Conservation (phyloP, 768 basidiomycete genomes). For the Lactifluus piperatus region DNA sequence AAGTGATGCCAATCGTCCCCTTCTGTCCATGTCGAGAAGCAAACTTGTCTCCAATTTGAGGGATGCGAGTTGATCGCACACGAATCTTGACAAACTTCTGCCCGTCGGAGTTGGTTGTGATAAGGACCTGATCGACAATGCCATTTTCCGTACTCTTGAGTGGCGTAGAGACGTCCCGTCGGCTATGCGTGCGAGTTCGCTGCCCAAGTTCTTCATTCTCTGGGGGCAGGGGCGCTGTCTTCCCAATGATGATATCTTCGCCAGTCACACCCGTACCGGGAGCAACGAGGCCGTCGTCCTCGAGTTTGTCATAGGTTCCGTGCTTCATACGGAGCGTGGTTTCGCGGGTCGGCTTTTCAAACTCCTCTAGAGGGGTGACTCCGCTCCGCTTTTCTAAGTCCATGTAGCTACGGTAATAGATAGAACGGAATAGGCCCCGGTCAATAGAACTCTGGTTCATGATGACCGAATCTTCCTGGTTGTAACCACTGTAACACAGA, state of each 20-base stretch:
- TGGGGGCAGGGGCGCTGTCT: slow-evolving; percentile 93
- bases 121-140: slow-evolving; percentile 93
- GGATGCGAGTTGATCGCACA: slow-evolving; percentile 89
- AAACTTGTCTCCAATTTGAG: slow-evolving; percentile 98
- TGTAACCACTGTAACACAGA: slow-evolving; percentile 97
- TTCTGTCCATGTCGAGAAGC: slow-evolving; percentile 99
- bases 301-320: slow-evolving; percentile 97
- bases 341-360: slow-evolving; percentile 91
- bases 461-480: slow-evolving; percentile 99
- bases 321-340: slow-evolving; percentile 95
- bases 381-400: slow-evolving; percentile 97
- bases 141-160: slow-evolving; percentile 97
- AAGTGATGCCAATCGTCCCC: slow-evolving; percentile 98
- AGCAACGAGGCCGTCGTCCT: slow-evolving; percentile 92
- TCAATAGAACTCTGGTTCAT: slow-evolving; percentile 99
- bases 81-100: slow-evolving; percentile 98
- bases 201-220: slow-evolving; percentile 98
- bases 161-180: slow-evolving; percentile 94
- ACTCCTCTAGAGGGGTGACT: slow-evolving; percentile 85
- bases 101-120: slow-evolving; percentile 93
- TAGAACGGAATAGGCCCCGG: slow-evolving; percentile 94
- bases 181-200: slow-evolving; percentile 85
- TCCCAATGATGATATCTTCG: slow-evolving; percentile 99
- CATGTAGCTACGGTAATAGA: slow-evolving; percentile 98
- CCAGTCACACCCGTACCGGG: slow-evolving; percentile 92